phyloP scores from a whole-genome alignment of 1,284 basidiomycete species.

The Austropuccinia psidii region DNA sequence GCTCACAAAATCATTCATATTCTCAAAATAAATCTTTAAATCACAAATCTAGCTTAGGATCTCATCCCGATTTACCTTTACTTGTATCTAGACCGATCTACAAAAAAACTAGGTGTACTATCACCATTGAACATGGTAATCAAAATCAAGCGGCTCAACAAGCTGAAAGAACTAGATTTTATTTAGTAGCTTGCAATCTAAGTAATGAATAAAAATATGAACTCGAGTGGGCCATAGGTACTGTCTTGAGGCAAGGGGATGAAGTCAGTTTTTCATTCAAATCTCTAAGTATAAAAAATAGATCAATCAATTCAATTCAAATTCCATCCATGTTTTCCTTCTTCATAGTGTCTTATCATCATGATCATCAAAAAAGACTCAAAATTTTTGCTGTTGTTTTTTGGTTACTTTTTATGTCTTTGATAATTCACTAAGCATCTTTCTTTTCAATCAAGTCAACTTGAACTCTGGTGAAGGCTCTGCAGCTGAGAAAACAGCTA shows the following conservation, averaged over 20 bases:
- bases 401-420: background rate
- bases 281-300: too few relatives aligned
- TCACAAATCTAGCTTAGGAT: background rate
- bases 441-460: conserved; percentile 1
- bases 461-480: background rate
- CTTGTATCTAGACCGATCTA: conserved; percentile 32
- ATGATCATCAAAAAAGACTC: conserved; percentile 34
- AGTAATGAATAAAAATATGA: conserved; percentile 32
- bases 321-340: background rate
- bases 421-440: background rate
- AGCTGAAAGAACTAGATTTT: conserved; percentile 15
- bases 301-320: background rate
- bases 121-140: conserved; percentile 33
- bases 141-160: background rate
- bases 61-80: conserved; percentile 6
- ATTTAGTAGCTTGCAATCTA: conserved; percentile 32
- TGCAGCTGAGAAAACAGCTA: background rate
- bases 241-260: conserved; percentile 32
- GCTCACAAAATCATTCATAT: too few relatives aligned
- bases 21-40: too few relatives aligned
- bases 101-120: conserved; percentile 22
- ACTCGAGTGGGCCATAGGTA: conserved; percentile 36
- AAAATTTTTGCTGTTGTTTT: conserved; percentile 1
- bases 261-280: background rate
- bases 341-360: conserved; percentile 21